Conservation (phyloP, 2,329 filamentous ascomycete species). For the Cladophialophora bantiana region DNA sequence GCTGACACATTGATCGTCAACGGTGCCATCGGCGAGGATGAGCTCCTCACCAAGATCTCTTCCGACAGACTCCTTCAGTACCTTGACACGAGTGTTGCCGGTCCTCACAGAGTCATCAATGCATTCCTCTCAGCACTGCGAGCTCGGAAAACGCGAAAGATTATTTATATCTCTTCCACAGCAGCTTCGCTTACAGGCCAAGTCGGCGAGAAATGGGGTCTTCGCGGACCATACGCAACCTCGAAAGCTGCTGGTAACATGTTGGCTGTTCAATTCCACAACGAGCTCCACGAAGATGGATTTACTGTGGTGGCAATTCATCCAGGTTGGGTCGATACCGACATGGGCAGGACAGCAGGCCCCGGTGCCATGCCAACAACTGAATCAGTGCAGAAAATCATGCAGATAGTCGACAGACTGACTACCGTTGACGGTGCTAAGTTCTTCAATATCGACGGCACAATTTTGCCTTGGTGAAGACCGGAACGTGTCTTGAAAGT, state of each 20-base stretch:
- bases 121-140: slow-evolving; percentile 18
- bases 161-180: slow-evolving; percentile 23
- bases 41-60: slow-evolving; percentile 22
- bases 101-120: slow-evolving; percentile 52
- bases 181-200: slow-evolving; percentile 23
- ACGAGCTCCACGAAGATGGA: slow-evolving; percentile 23
- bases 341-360: slow-evolving; percentile 21
- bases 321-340: slow-evolving; percentile 24
- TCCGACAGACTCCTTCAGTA: slow-evolving; percentile 64
- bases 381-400: slow-evolving; percentile 24
- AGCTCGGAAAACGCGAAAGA: slow-evolving; percentile 14
- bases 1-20: slow-evolving; percentile 27
- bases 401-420: slow-evolving; percentile 21
- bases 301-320: slow-evolving; percentile 24
- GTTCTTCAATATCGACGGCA: slow-evolving; percentile 28
- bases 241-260: slow-evolving; percentile 30
- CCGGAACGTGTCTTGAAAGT: background rate
- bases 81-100: slow-evolving; percentile 69
- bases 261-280: slow-evolving; percentile 26
- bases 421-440: slow-evolving; percentile 14
- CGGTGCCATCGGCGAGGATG: slow-evolving; percentile 24
- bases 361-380: slow-evolving; percentile 16
- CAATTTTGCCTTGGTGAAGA: slow-evolving; percentile 22
- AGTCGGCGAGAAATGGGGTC: slow-evolving; percentile 16
- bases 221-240: slow-evolving; percentile 20